Evolutionary conservation across 2,329 filamentous ascomycete genomes (phyloP), one percentile per base, ranked within the genome.

Genomic region (Sphaerulina populicola): DNA sequence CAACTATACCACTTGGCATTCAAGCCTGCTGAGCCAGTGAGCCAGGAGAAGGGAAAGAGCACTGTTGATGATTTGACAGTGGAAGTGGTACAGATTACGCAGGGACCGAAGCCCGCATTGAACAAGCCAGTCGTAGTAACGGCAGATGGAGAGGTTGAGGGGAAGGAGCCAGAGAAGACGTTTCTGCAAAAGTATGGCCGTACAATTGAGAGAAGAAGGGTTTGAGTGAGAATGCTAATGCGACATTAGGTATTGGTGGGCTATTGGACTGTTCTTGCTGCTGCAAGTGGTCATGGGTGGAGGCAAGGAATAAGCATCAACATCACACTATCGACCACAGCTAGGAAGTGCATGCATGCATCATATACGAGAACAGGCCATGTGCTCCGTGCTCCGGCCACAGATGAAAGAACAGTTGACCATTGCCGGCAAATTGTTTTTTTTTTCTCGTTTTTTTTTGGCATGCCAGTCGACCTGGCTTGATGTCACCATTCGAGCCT

Each of bases 71-170:
- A 69, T 14, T 56, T 74, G n/a, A 65, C 65, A 12, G 67, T 74
- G 10, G 69, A 71, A 52, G 64, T 76, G 8, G 64, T 70, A 44
- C 65, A 62, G 59, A 66, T 66, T 43, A 60, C 55, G 41, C 57
- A 57, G 15, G 73, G 72, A 1, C 69, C 72, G 0, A 66, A 68
- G 55, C 71, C 72, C 8, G 61, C 66, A 4, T 57, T 76, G 61
- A 76, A 79, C 53, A 78, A 74, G 42, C 77, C 78, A 0, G 74
- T 78, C 45, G 68, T 77, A 47, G 68, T 79, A 56, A 79, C 79
- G 59, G 74, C 77, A 27, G 71, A 74, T 43, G 80, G 81, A 0
- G 72, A 70, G 56, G 71, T 81, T 44, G 71, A 64, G 12, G 63
- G 67, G 4, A 62, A 72, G 57, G 72, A 73, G 61, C 67, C 67